Evolutionary conservation across 495 filamentous ascomycete species (phyloP).

Genomic region (Penicillium canariense): DNA sequence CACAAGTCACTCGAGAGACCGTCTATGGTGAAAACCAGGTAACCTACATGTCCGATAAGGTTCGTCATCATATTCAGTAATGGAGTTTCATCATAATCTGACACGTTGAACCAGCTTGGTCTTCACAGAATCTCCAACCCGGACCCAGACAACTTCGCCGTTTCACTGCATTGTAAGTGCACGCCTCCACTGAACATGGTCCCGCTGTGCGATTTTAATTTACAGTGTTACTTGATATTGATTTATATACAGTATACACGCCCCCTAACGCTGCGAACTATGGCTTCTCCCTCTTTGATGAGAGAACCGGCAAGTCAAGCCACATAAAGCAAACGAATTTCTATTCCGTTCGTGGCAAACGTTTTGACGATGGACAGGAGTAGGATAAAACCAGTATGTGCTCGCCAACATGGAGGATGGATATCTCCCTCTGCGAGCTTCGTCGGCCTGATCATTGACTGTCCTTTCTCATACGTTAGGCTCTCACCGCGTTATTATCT

Average conservation of each 20-base stretch:
- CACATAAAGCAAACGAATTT: slow-evolving; percentile 66
- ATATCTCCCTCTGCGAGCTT: no score
- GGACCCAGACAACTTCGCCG: slow-evolving; percentile 65
- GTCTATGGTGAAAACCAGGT: slow-evolving; percentile 62
- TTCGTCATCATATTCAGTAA: slow-evolving; percentile 20
- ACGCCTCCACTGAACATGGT: neutral
- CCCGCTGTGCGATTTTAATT: neutral
- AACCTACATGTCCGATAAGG: slow-evolving; percentile 78
- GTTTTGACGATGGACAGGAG: slow-evolving; percentile 10
- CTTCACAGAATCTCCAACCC: slow-evolving; percentile 80
- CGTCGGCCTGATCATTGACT: neutral
- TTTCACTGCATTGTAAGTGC: slow-evolving; percentile 77
- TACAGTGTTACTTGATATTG: neutral
- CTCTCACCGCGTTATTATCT: neutral
- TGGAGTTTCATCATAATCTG: neutral
- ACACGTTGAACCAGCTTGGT: slow-evolving; percentile 54
- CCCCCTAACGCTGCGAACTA: slow-evolving; percentile 79
- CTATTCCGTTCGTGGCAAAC: slow-evolving; percentile 45
- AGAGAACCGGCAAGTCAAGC: slow-evolving; percentile 65
- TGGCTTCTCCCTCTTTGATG: slow-evolving; percentile 72
- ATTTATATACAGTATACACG: slow-evolving; percentile 65
- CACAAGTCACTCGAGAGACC: slow-evolving; percentile 38
- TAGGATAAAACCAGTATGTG: neutral
- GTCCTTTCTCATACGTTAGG: neutral
- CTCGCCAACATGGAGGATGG: neutral